These are phyloP conservation scores for Colletotrichum sp. DNA, from an alignment of 2,329 filamentous ascomycete genomes.

Conservation along the genomic window DNA sequence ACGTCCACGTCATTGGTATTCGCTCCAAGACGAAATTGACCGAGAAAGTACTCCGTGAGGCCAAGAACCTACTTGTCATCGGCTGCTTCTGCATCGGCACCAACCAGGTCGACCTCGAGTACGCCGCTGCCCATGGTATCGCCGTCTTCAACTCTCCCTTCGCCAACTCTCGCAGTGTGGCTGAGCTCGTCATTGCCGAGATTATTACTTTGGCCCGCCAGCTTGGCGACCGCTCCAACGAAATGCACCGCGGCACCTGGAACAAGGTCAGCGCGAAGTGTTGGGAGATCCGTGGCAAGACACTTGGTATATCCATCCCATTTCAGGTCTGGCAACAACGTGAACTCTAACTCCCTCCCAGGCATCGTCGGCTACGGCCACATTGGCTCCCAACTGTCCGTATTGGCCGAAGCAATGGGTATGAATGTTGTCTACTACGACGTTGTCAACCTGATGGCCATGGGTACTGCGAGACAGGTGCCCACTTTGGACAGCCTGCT, in stretches of 20 bases:
- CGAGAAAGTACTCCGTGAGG: constrained; percentile 81
- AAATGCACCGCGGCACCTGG: constrained; percentile 94
- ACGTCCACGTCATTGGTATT: constrained; percentile 97
- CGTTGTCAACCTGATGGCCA: constrained; percentile 89
- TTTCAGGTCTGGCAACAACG: neutral
- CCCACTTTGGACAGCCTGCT: constrained; percentile 78
- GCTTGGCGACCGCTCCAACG: constrained; percentile 88
- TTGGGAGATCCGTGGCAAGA: constrained; percentile 99
- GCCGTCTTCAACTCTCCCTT: constrained; percentile 99
- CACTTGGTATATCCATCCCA: constrained; percentile 67
- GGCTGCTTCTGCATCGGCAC: constrained; percentile 99
- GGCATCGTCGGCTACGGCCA: constrained; percentile 97
- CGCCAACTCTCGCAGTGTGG: constrained; percentile 95
- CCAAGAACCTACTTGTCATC: constrained; percentile 92
- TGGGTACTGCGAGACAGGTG: constrained; percentile 88
- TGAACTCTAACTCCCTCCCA: constrained; percentile 30
- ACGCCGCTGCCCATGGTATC: constrained; percentile 83
- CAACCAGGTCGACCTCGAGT: constrained; percentile 89
- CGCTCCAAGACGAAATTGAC: constrained; percentile 97
- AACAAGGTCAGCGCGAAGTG: constrained; percentile 97
- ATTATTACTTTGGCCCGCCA: constrained; percentile 93
- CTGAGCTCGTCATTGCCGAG: constrained; percentile 92
- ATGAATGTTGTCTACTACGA: constrained; percentile 99
- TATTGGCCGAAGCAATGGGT: constrained; percentile 95
- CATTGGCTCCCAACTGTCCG: constrained; percentile 94